Base-by-base conservation (phyloP, 108 stramenopile genomes). In the Nitzschia sp. region DNA sequence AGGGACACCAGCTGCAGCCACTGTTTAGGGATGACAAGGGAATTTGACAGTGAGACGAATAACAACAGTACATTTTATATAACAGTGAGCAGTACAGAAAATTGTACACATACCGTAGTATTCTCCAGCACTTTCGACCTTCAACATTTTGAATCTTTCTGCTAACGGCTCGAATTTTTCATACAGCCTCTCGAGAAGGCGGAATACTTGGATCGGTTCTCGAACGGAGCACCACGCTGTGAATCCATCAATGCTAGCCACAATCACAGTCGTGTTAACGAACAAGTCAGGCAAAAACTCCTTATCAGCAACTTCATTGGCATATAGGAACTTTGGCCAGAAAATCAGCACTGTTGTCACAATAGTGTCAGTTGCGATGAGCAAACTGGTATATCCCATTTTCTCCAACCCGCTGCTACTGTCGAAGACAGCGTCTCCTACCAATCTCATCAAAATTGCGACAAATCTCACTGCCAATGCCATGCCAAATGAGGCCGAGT, bases 241-340 rank as follows among this genome's bases (percentile, higher is more conserved):
- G 65, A 66, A 66, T 12, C 51, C 60, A 2, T 22, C 57, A 41
- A 74, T 68, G 71, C 65, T 56, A 3, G 70, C 61, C 8, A 71
- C 19, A 26, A 71, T 63, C 1, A 71, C 38, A 3, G 70, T 71
- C 8, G 70, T 71, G 1, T 63, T 14, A 2, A 41, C 17, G 19
- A 71, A 71, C 14, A 71, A n/a, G 19, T 71, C 70, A 25, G 63
- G 53, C 15, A 25, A 21, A 12, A 54, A 5, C 24, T 54, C 53
- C 15, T 54, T 25, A 2, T 54, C 22, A 1, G 8, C 21, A 6
- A 22, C 6, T 24, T 54, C 53, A 6, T 54, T 24, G 21, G 19
- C 1, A 37, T 67, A 6, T 24, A 38, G 6, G 22, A 75, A 37
- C 50, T 68, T 76, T 19, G 75, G 69, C 10, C 62, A 6, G 22